phyloP scores from a whole-genome alignment of 345 rosid species.

The Sisymbrium irio region DNA sequence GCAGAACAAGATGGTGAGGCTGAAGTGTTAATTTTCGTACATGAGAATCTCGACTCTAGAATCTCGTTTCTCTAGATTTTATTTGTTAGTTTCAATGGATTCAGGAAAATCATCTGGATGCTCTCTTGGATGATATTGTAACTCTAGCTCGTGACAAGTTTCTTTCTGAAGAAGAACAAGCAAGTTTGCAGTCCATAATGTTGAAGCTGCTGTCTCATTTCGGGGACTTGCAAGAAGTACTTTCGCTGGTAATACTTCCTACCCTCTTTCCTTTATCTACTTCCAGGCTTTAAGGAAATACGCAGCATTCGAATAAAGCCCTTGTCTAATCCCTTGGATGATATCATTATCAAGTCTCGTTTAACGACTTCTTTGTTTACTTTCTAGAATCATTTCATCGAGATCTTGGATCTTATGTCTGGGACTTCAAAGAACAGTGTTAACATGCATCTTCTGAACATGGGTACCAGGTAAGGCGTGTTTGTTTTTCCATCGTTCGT shows the following conservation, averaged over 20 bases:
- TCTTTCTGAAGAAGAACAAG: conserved; percentile 65
- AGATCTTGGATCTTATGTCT: conserved; percentile 70
- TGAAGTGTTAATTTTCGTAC: conserved; percentile 4
- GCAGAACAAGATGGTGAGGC: conserved; percentile 70
- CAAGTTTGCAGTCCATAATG: conserved; percentile 70
- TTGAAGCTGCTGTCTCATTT: conserved; percentile 71
- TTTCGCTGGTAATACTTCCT: conserved; percentile 58
- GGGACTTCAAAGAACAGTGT: conserved; percentile 59
- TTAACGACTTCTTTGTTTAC: conserved; percentile 9
- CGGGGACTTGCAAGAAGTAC: conserved; percentile 56
- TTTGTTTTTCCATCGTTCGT: background rate
- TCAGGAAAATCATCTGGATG: conserved; percentile 60
- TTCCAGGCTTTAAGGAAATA: conserved; percentile 2
- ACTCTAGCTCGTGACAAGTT: conserved; percentile 45
- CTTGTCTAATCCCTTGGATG: background rate
- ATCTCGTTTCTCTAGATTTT: conserved; percentile 7
- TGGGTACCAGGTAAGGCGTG: conserved; percentile 62
- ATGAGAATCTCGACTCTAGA: conserved; percentile 8
- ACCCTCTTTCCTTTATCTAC: background rate
- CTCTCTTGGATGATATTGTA: conserved; percentile 57
- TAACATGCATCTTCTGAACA: conserved; percentile 64
- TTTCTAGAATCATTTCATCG: conserved; percentile 70
- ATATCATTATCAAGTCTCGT: conserved; percentile 1
- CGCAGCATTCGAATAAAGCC: background rate
- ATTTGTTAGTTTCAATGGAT: background rate